These are phyloP conservation scores for Neurospora discreta DNA, from an alignment of 495 filamentous ascomycete species.

Conservation along the genomic window DNA sequence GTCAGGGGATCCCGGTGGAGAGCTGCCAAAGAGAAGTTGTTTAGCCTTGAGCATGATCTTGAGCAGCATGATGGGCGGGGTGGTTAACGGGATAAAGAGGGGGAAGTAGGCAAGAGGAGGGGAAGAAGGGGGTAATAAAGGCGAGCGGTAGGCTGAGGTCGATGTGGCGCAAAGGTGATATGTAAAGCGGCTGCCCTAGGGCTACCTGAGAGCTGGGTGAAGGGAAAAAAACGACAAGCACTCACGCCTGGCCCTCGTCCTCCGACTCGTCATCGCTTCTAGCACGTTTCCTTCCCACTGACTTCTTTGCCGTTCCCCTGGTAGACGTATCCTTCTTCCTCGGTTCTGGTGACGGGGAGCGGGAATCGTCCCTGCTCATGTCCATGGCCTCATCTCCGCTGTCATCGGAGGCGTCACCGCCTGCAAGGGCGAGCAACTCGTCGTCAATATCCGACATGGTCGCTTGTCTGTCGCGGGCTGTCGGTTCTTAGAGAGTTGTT, in stretches of 20 bases:
- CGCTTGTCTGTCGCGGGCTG: not conserved
- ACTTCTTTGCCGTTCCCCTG: conserved; percentile 32
- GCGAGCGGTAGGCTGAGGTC: not conserved
- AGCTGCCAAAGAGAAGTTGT: conserved; percentile 5
- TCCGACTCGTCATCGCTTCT: conserved; percentile 55
- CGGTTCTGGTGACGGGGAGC: conserved; percentile 22
- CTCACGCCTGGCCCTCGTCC: conserved; percentile 80
- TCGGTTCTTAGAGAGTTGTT: not conserved
- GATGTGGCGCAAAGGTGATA: not conserved
- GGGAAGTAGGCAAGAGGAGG: not conserved
- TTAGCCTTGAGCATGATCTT: not conserved
- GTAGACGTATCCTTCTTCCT: conserved; percentile 22
- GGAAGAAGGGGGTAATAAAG: not conserved
- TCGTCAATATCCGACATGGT: conserved; percentile 70
- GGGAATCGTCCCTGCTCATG: conserved; percentile 26
- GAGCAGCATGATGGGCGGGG: not conserved
- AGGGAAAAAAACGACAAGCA: conserved; percentile 13
- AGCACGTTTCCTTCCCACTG: conserved; percentile 26
- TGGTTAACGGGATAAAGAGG: not conserved
- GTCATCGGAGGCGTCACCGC: conserved; percentile 44
- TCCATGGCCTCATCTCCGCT: conserved; percentile 35
- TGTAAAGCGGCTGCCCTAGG: not conserved
- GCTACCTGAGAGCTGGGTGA: not conserved
- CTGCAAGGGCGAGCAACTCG: conserved; percentile 79
- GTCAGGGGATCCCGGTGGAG: conserved; percentile 50